A percentile compares a stretch with the other conserved stretches of the same genome.
phyloP scores from a whole-genome alignment of 495 filamentous ascomycete genomes.

The Polyplosphaeria fusca region DNA sequence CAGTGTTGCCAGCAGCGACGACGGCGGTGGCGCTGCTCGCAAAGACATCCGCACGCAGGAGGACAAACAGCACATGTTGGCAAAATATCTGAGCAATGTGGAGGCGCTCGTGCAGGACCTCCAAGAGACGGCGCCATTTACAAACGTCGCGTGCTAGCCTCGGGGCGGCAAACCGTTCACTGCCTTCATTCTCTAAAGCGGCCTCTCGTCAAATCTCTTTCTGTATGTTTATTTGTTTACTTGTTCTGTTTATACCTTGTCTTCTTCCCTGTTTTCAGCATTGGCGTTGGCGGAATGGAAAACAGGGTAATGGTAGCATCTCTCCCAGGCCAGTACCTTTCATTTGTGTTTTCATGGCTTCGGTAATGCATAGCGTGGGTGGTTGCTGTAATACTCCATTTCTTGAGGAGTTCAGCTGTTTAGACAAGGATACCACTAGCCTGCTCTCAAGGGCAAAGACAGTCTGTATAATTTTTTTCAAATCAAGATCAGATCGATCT shows the following conservation, averaged over 20 bases:
- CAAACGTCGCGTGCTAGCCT: conserved; percentile 16
- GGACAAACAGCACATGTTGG: conserved; percentile 82
- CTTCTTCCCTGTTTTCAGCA: background rate
- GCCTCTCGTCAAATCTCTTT: background rate
- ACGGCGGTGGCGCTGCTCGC: conserved; percentile 38
- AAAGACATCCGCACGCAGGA: conserved; percentile 66
- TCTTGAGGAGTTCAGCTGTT: conserved; percentile 4
- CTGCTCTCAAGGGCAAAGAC: background rate
- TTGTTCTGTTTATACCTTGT: conserved; percentile 3
- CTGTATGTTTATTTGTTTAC: background rate
- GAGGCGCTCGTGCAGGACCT: conserved; percentile 89
- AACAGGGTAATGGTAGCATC: conserved; percentile 13
- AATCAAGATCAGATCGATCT: background rate
- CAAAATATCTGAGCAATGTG: conserved; percentile 80
- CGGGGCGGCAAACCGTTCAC: background rate
- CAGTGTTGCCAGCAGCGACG: conserved; percentile 42
- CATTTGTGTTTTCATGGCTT: conserved; percentile 4
- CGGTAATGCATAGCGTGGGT: conserved; percentile 25
- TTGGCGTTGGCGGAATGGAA: conserved; percentile 11
- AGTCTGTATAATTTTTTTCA: too few species aligned
- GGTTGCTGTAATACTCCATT: conserved; percentile 13
- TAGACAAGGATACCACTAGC: conserved; percentile 7
- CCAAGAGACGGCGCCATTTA: conserved; percentile 70
- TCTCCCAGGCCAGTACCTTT: background rate
- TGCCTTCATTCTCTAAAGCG: too few species aligned